These are phyloP conservation scores for Gossypium gossypioides DNA, from an alignment of 441 rosid genomes.

Conservation along the genomic window DNA sequence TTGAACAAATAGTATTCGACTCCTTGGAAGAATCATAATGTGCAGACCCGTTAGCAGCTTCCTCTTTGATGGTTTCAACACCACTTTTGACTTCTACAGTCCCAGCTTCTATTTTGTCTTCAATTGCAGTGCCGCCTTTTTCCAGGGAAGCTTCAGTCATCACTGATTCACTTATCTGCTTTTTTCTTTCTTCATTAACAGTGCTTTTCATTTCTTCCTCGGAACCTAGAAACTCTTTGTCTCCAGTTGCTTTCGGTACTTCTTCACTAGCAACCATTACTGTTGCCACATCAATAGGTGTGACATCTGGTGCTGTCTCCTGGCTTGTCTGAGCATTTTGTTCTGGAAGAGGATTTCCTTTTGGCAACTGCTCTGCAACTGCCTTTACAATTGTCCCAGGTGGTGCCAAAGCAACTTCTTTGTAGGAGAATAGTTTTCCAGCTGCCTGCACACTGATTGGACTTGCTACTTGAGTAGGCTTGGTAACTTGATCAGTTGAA, in stretches of 20 bases:
- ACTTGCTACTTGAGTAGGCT: conserved; percentile 37
- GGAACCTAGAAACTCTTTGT: conserved; percentile 23
- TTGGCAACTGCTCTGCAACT: conserved; percentile 65
- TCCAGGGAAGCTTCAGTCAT: conserved; percentile 22
- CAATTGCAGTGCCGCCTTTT: conserved; percentile 18
- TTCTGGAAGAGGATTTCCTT: conserved; percentile 32
- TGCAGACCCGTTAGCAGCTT: conserved; percentile 23
- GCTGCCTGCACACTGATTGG: conserved; percentile 61
- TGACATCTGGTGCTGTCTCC: conserved; percentile 29
- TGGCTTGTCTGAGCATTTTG: conserved; percentile 22
- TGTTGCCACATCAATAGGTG: conserved; percentile 17
- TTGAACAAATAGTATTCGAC: conserved; percentile 21
- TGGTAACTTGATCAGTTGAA: conserved; percentile 45
- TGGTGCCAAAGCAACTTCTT: conserved; percentile 97
- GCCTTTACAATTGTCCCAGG: conserved; percentile 93
- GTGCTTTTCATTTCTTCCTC: conserved; percentile 25
- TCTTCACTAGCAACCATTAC: conserved; percentile 27
- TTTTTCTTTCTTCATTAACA: conserved; percentile 27
- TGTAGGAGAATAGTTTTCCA: conserved; percentile 91
- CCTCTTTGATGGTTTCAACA: conserved; percentile 19
- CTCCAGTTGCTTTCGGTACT: conserved; percentile 27
- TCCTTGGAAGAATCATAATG: conserved; percentile 25
- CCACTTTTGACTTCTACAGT: conserved; percentile 22
- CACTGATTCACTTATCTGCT: conserved; percentile 18
- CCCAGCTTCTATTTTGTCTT: conserved; percentile 21